A percentile compares a stretch with the other conserved stretches of the same genome.
Evolutionary conservation across 495 filamentous ascomycete species (phyloP).

Genomic region (Tuber indicum): DNA sequence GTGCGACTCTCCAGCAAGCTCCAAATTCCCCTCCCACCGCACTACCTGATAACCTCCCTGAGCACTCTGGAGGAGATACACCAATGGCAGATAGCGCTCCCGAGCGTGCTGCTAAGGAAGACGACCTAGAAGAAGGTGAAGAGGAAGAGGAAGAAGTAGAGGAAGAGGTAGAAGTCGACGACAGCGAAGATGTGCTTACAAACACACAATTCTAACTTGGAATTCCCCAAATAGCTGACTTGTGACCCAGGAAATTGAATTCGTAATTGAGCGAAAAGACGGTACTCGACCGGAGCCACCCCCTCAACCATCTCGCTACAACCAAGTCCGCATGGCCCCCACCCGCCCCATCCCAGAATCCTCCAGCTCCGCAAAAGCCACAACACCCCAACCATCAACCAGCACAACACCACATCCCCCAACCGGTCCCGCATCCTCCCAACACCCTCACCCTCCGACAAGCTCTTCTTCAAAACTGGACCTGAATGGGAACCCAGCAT

Average conservation of each 20-base stretch:
- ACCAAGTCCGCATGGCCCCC: slow-evolving; percentile 61
- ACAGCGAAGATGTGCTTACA: slow-evolving; percentile 44
- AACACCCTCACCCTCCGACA: slow-evolving; percentile 53
- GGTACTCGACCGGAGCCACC: slow-evolving; percentile 64
- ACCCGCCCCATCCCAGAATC: slow-evolving; percentile 52
- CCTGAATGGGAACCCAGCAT: slow-evolving; percentile 71
- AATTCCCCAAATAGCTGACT: not conserved
- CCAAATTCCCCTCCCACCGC: not conserved
- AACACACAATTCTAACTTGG: slow-evolving; percentile 9
- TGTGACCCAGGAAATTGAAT: slow-evolving; percentile 72
- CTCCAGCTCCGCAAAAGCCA: slow-evolving; percentile 49
- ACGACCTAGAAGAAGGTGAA: slow-evolving; percentile 50
- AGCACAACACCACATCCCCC: slow-evolving; percentile 45
- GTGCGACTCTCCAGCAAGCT: not conserved
- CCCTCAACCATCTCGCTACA: slow-evolving; percentile 52
- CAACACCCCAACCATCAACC: slow-evolving; percentile 29
- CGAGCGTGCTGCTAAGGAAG: slow-evolving; percentile 20
- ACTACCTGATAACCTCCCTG: slow-evolving; percentile 13
- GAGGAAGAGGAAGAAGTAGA: slow-evolving; percentile 62
- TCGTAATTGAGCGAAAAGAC: slow-evolving; percentile 82
- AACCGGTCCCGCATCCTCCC: slow-evolving; percentile 39
- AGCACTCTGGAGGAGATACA: slow-evolving; percentile 23
- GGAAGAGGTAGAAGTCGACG: slow-evolving; percentile 59
- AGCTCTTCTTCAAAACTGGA: slow-evolving; percentile 74
- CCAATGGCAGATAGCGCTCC: slow-evolving; percentile 40